Evolutionary conservation across 1,284 basidiomycete genomes (phyloP).

Genomic region (Apiotrichum domesticum): DNA sequence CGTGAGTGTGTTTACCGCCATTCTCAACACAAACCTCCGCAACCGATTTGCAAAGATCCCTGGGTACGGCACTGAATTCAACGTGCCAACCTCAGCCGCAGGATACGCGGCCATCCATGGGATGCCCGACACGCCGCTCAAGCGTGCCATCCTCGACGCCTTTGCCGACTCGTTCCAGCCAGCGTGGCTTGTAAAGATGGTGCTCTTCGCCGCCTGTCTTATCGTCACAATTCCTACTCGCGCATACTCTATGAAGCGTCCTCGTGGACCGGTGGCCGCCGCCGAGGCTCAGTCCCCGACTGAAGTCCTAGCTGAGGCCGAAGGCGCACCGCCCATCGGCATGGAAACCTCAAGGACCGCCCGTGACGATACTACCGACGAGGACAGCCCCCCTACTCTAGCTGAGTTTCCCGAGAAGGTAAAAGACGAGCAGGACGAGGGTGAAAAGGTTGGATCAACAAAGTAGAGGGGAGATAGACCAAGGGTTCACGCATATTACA

Average conservation of each 20-base stretch:
- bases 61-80: slow-evolving; percentile 33
- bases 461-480: too few species aligned
- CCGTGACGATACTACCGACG: too few species aligned
- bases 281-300: not conserved
- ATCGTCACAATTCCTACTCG: slow-evolving; percentile 13
- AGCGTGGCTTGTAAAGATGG: slow-evolving; percentile 6
- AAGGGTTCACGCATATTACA: too few species aligned
- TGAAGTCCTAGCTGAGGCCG: slow-evolving; percentile 1
- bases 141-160: slow-evolving; percentile 26
- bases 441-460: too few species aligned
- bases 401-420: too few species aligned
- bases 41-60: slow-evolving; percentile 26
- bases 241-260: slow-evolving; percentile 8
- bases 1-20: slow-evolving; percentile 29
- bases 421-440: too few species aligned
- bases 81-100: slow-evolving; percentile 25
- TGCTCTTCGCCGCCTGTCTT: slow-evolving; percentile 5
- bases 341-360: not conserved
- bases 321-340: not conserved
- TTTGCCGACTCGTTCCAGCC: slow-evolving; percentile 37
- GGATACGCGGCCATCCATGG: slow-evolving; percentile 35
- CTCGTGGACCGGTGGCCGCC: not conserved
- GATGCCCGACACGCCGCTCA: slow-evolving; percentile 26
- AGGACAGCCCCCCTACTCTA: too few species aligned
- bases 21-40: slow-evolving; percentile 37